phyloP scores from a whole-genome alignment of 257 asterid genomes.

The Echium plantagineum region DNA sequence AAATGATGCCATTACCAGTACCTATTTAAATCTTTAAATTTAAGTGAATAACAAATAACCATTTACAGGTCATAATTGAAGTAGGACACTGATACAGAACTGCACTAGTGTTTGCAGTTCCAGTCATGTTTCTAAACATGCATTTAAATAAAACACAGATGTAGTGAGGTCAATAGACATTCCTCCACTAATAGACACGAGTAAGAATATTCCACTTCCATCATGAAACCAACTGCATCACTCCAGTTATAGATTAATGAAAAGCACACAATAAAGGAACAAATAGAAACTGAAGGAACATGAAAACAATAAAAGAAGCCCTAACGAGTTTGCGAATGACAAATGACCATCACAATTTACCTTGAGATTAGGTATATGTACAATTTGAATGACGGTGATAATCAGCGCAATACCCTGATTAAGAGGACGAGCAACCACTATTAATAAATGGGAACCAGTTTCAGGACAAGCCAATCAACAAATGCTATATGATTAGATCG shows the following conservation, averaged over 20 bases:
- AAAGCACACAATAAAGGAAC: neutral
- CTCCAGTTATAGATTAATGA: too few relatives aligned
- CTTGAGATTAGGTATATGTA: constrained; percentile 91
- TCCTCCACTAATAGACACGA: neutral
- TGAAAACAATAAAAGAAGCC: neutral
- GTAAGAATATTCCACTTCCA: too few relatives aligned
- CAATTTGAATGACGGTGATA: constrained; percentile 84
- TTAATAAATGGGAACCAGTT: constrained; percentile 6
- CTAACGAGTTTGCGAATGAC: neutral
- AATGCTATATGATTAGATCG: neutral
- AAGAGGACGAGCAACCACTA: constrained; percentile 11
- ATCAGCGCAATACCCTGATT: constrained; percentile 79
- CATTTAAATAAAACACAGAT: too few relatives aligned
- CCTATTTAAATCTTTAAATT: too few relatives aligned
- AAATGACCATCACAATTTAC: constrained; percentile 15
- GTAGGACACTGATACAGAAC: neutral
- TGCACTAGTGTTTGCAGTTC: neutral
- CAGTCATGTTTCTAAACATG: neutral
- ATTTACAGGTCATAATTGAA: neutral
- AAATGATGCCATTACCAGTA: too few relatives aligned
- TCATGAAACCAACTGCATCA: too few relatives aligned
- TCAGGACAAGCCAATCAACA: neutral
- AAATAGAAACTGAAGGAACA: neutral
- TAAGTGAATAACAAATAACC: too few relatives aligned
- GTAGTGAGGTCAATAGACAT: neutral